These are phyloP conservation scores for Thymus mandschuricus DNA, from an alignment of 257 asterid genomes.

Conservation along the genomic window DNA sequence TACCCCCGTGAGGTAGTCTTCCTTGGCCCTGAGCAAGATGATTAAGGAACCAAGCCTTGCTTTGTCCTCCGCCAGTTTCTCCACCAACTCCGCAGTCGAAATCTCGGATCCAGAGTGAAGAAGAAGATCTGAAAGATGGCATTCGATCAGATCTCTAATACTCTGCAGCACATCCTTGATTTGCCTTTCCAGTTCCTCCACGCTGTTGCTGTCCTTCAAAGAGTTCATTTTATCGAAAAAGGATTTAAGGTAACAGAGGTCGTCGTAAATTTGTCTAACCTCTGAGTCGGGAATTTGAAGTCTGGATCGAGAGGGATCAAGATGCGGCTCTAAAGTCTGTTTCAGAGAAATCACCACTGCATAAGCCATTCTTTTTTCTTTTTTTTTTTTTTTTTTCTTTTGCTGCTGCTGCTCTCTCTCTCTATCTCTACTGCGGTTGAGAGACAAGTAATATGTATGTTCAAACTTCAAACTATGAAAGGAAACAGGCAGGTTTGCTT, in stretches of 20 bases:
- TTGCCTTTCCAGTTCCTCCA: constrained; percentile 1
- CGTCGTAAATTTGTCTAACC: background rate
- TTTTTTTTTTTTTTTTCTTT: no score
- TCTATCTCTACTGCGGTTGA: no score
- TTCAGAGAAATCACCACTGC: constrained; percentile 3
- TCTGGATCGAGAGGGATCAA: background rate
- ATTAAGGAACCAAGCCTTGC: background rate
- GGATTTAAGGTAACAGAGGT: constrained; percentile 2
- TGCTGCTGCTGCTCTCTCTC: no score
- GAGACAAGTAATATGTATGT: no score
- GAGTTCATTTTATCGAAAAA: constrained; percentile 1
- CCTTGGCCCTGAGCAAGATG: background rate
- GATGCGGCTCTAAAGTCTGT: background rate
- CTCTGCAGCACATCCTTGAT: background rate
- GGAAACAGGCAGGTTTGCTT: no score
- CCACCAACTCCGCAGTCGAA: background rate
- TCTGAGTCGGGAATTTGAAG: background rate
- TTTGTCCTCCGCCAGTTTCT: background rate
- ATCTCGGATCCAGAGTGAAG: background rate
- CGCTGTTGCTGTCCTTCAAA: constrained; percentile 1
- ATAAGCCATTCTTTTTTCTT: background rate
- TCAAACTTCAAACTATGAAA: no score
- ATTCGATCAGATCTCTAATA: constrained; percentile 2
- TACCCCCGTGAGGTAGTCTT: background rate
- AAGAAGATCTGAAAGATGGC: background rate